phyloP scores from a whole-genome alignment of 2,329 filamentous ascomycete genomes.

The Trichophyton simii region DNA sequence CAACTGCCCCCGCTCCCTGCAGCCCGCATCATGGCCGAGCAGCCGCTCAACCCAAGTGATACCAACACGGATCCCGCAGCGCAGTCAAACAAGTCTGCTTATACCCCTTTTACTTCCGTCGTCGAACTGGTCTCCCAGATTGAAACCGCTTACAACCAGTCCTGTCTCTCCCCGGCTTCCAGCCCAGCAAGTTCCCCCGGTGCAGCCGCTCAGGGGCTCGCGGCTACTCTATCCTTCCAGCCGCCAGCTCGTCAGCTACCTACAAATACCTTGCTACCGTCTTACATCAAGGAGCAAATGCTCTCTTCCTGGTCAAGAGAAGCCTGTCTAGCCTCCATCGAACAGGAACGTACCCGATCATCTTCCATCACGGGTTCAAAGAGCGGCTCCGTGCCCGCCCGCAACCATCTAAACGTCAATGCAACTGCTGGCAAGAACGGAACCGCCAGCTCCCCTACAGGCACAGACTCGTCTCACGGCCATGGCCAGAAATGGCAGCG shows the following conservation, averaged over 20 bases:
- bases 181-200: slow-evolving; percentile 61
- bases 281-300: slow-evolving; percentile 60
- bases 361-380: slow-evolving; percentile 66
- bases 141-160: slow-evolving; percentile 51
- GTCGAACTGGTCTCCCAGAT: slow-evolving; percentile 61
- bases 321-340: slow-evolving; percentile 52
- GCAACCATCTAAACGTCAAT: slow-evolving; percentile 19
- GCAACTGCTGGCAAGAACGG: slow-evolving; percentile 14
- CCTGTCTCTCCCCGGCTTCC: slow-evolving; percentile 46
- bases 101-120: slow-evolving; percentile 64
- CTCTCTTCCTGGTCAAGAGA: slow-evolving; percentile 70
- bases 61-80: slow-evolving; percentile 21
- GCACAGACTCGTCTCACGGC: slow-evolving; percentile 10
- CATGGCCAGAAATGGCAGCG: slow-evolving; percentile 10
- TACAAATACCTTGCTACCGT: slow-evolving; percentile 43
- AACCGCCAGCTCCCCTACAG: slow-evolving; percentile 21
- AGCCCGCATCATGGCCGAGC: slow-evolving; percentile 35
- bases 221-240: slow-evolving; percentile 30
- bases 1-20: slow-evolving; percentile 55
- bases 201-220: slow-evolving; percentile 46
- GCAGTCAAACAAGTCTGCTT: slow-evolving; percentile 20
- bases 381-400: slow-evolving; percentile 20
- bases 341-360: slow-evolving; percentile 54
- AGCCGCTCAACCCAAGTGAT: not conserved
- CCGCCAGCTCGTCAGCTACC: slow-evolving; percentile 16